phyloP scores from a whole-genome alignment of 1,139 yeast species.

The Candida sp. region DNA sequence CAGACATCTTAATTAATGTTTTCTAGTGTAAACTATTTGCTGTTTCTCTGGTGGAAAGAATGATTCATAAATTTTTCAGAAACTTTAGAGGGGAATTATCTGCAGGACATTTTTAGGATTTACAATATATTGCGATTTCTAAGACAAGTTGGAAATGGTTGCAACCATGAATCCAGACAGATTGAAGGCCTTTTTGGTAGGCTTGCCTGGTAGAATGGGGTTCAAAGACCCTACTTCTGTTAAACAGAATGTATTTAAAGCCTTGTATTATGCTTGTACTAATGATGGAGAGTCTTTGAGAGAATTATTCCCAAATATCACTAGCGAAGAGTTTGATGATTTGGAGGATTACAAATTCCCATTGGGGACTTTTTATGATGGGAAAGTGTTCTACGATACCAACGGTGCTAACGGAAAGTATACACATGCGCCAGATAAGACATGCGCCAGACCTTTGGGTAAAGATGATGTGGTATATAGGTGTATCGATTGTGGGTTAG shows the following conservation, averaged over 20 bases:
- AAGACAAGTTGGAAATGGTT: background rate
- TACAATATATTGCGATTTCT: background rate
- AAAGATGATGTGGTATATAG: conserved; percentile 64
- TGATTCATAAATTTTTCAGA: background rate
- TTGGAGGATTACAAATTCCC: conserved; percentile 13
- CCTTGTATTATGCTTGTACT: conserved; percentile 30
- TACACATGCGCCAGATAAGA: conserved; percentile 31
- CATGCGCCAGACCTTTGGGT: conserved; percentile 61
- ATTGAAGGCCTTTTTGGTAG: conserved; percentile 25
- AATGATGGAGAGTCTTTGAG: conserved; percentile 26
- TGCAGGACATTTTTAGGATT: background rate
- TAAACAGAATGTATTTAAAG: conserved; percentile 18
- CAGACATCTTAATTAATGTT: conserved; percentile 14
- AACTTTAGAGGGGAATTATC: background rate
- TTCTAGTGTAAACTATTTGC: background rate
- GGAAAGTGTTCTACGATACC: conserved; percentile 11
- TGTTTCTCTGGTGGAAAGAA: background rate
- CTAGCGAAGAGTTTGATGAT: conserved; percentile 14
- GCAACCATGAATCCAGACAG: conserved; percentile 2
- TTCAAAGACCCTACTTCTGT: conserved; percentile 12
- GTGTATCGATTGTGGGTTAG: conserved; percentile 65
- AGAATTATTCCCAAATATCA: conserved; percentile 23
- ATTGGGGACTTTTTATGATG: conserved; percentile 4
- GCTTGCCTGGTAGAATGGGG: conserved; percentile 20
- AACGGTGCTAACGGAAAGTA: conserved; percentile 9